Base-by-base conservation (phyloP, 345 rosid genomes). In the Eucalyptus leucophloia region DNA sequence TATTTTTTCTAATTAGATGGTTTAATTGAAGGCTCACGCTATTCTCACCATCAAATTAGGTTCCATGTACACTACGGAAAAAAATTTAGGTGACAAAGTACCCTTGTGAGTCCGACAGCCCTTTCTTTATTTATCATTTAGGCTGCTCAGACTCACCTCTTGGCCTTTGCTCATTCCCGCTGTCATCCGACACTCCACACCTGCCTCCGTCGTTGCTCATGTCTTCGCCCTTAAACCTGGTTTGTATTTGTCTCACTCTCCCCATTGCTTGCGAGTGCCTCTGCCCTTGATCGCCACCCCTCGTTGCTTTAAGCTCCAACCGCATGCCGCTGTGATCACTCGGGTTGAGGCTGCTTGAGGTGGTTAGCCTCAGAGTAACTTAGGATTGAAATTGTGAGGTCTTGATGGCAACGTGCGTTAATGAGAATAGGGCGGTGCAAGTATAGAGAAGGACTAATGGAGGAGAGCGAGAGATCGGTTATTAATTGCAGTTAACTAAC, bases 1-100 rank as follows among this genome's bases (percentile, higher is more conserved):
- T 9, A 4, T 23, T 10, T 1, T 56, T 56, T 56, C 30, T 56
- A 56, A 24, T 4, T 56, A 56, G 30, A 56, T 56, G 1, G 62
- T 56, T 62, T 62, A 28, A 62, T 62, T 62, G 3, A 62, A 28
- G 69, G 69, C 0, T 60, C 32, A 60, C 8, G 0, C 32, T 28
- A 60, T 26, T 60, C 69, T 28, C 69, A 26, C 34, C 44, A 45
- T 45, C 65, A 5, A 58, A 56, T 56, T 56, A 56, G 17, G 28
- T 24, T 56, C 28, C 62, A 54, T 23, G 5, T 26, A 56, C 62
- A 56, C 62, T 2, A 9, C 0, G 0, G 11, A 11, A 10, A 26
- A 11, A 56, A 58, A 24, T 2, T 56, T 26, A 26, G n/a, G n/a
- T 26, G 67, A 60, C 0, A 60, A 60, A 60, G 4, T 60, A 60